A percentile compares a stretch with the other conserved stretches of the same genome.
phyloP scores from a whole-genome alignment of 2,329 filamentous ascomycete species.

The Cryphonectria radicalis region DNA sequence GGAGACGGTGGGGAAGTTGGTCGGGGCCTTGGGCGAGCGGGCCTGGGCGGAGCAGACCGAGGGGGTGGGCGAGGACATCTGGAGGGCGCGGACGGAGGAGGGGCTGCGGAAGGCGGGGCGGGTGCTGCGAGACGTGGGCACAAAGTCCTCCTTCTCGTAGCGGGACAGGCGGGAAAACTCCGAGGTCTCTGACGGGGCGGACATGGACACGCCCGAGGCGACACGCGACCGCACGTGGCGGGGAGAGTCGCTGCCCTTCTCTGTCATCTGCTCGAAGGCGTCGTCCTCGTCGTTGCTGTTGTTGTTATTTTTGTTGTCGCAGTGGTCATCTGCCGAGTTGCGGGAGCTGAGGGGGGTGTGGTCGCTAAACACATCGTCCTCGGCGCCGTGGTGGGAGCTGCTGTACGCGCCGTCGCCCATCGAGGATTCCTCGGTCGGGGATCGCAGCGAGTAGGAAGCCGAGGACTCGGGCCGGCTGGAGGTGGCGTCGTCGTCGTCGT shows the following conservation, averaged over 20 bases:
- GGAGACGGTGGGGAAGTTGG: constrained; percentile 53
- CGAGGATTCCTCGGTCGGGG: constrained; percentile 31
- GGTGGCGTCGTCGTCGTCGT: constrained; percentile 28
- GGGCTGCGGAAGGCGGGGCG: constrained; percentile 71
- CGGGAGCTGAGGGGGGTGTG: constrained; percentile 61
- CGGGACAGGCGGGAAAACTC: constrained; percentile 57
- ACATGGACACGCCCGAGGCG: constrained; percentile 24
- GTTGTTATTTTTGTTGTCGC: constrained; percentile 30
- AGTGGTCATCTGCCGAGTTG: constrained; percentile 49
- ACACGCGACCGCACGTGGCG: constrained; percentile 46
- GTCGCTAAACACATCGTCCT: constrained; percentile 64
- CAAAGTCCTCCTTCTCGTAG: constrained; percentile 55
- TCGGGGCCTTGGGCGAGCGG: constrained; percentile 55
- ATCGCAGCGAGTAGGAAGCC: constrained; percentile 30
- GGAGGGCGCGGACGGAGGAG: constrained; percentile 70
- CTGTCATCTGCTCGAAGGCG: constrained; percentile 26
- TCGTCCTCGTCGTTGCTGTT: constrained; percentile 32
- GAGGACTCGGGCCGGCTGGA: constrained; percentile 32
- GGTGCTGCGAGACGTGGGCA: constrained; percentile 60
- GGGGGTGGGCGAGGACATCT: constrained; percentile 69
- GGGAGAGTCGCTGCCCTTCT: constrained; percentile 34
- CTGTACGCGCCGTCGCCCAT: constrained; percentile 45
- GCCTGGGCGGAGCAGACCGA: constrained; percentile 59
- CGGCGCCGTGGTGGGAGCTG: constrained; percentile 56
- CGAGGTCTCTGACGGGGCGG: constrained; percentile 50